Conservation (phyloP, 306 rosid species). For the Abrus pulchellus region DNA sequence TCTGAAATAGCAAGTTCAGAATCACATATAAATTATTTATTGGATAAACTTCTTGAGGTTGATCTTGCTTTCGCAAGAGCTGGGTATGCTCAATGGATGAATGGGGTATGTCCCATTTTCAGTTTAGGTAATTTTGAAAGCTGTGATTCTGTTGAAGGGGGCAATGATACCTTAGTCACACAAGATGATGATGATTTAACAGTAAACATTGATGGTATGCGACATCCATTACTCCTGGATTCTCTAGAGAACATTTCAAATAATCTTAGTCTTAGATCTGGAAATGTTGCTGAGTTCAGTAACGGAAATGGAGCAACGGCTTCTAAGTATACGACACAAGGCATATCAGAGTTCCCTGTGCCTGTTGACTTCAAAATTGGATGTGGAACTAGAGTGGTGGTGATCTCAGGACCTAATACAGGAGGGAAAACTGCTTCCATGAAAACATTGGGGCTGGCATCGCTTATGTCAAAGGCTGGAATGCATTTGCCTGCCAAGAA, state of each 20-base stretch:
- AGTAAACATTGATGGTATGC: slow-evolving; percentile 76
- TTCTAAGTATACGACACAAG: slow-evolving; percentile 48
- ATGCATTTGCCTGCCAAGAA: slow-evolving; percentile 89
- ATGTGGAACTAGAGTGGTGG: slow-evolving; percentile 81
- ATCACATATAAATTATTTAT: slow-evolving; percentile 61
- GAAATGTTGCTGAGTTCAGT: slow-evolving; percentile 50
- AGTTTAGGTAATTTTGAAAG: slow-evolving; percentile 57
- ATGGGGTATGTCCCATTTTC: slow-evolving; percentile 84
- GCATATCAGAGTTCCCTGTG: slow-evolving; percentile 71
- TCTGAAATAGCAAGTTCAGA: slow-evolving; percentile 71
- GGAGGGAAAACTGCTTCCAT: slow-evolving; percentile 99
- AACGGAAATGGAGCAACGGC: slow-evolving; percentile 45
- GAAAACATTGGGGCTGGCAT: slow-evolving; percentile 88
- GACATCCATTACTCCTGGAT: slow-evolving; percentile 81
- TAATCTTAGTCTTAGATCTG: slow-evolving; percentile 45
- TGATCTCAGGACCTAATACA: slow-evolving; percentile 96
- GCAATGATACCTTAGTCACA: neutral
- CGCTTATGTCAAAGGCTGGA: slow-evolving; percentile 98
- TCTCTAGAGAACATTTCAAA: slow-evolving; percentile 57
- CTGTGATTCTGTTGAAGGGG: slow-evolving; percentile 44
- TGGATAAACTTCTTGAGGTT: slow-evolving; percentile 73
- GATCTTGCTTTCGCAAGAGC: slow-evolving; percentile 99
- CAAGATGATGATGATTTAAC: slow-evolving; percentile 45
- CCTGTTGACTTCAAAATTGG: slow-evolving; percentile 88
- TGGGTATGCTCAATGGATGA: slow-evolving; percentile 84